Evolutionary conservation across 495 filamentous ascomycete genomes (phyloP).

Genomic region (Durotheca rogersii): DNA sequence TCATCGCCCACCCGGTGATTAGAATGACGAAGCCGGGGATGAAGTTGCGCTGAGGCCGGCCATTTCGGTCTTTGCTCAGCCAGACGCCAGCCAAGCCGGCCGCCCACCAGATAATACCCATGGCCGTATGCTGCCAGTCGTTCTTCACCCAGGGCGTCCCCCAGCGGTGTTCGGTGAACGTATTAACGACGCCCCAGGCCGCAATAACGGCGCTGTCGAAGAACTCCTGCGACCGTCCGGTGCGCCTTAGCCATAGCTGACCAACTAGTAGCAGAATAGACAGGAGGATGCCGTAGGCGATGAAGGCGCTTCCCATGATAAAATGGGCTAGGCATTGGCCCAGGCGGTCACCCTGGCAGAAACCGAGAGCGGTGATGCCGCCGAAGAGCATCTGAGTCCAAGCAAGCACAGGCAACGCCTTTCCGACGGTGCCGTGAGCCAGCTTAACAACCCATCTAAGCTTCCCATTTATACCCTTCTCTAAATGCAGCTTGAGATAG

Average conservation of each 20-base stretch:
- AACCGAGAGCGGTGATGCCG: conserved; percentile 90
- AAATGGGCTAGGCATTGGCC: conserved; percentile 96
- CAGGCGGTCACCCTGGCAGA: conserved; percentile 86
- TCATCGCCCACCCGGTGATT: conserved; percentile 94
- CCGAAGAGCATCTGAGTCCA: conserved; percentile 98
- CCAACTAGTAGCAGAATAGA: conserved; percentile 86
- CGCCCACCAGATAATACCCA: conserved; percentile 98
- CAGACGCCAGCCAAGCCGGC: conserved; percentile 90
- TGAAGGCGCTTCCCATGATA: conserved; percentile 97
- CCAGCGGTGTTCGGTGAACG: conserved; percentile 97
- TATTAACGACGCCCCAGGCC: conserved; percentile 94
- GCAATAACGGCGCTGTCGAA: conserved; percentile 91
- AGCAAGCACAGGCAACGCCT: conserved; percentile 77
- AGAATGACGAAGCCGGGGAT: conserved; percentile 88
- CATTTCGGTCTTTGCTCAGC: conserved; percentile 79
- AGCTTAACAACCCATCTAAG: conserved; percentile 72
- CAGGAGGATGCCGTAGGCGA: conserved; percentile 86
- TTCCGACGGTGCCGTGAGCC: conserved; percentile 79
- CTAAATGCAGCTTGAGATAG: conserved; percentile 87
- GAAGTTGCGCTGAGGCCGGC: conserved; percentile 86
- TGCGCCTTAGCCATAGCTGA: conserved; percentile 80
- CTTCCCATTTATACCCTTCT: conserved; percentile 75
- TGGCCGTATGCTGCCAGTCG: conserved; percentile 94
- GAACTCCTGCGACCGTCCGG: conserved; percentile 92
- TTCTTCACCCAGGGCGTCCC: conserved; percentile 87